Conservation (phyloP, 2,329 filamentous ascomycete species). For the Pseudocercospora musae region DNA sequence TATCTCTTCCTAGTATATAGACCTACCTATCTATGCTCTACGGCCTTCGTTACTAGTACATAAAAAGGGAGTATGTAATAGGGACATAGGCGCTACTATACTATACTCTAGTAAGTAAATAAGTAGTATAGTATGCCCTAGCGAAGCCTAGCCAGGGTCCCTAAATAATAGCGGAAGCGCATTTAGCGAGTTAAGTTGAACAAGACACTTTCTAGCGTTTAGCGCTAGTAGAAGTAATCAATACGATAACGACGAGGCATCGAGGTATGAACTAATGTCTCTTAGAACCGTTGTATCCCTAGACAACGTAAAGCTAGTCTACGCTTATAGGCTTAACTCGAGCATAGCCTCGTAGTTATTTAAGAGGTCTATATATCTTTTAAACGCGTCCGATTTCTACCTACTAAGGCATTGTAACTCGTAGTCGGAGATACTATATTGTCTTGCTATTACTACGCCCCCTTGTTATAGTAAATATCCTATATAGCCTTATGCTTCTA, state of each 20-base stretch:
- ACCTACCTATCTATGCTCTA: too few species aligned
- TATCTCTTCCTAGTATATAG: too few species aligned
- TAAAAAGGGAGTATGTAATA: too few species aligned
- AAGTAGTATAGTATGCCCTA: neutral
- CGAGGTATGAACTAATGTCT: neutral
- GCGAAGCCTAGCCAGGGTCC: neutral
- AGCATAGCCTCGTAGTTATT: constrained; percentile 4
- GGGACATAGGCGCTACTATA: too few species aligned
- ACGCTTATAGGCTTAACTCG: neutral
- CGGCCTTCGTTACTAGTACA: too few species aligned
- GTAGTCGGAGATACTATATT: too few species aligned
- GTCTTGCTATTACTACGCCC: too few species aligned
- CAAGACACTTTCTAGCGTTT: neutral
- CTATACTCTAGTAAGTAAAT: too few species aligned
- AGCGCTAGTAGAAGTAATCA: neutral
- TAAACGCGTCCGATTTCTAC: too few species aligned
- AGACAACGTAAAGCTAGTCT: neutral
- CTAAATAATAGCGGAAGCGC: neutral
- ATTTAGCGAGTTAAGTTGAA: neutral
- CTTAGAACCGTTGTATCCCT: too few species aligned
- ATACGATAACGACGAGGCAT: neutral
- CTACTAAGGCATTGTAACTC: too few species aligned
- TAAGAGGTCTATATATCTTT: neutral
- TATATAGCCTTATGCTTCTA: neutral
- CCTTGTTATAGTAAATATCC: neutral